phyloP scores from a whole-genome alignment of 78 protist genomes.

The Blattamonas nauphoetae region DNA sequence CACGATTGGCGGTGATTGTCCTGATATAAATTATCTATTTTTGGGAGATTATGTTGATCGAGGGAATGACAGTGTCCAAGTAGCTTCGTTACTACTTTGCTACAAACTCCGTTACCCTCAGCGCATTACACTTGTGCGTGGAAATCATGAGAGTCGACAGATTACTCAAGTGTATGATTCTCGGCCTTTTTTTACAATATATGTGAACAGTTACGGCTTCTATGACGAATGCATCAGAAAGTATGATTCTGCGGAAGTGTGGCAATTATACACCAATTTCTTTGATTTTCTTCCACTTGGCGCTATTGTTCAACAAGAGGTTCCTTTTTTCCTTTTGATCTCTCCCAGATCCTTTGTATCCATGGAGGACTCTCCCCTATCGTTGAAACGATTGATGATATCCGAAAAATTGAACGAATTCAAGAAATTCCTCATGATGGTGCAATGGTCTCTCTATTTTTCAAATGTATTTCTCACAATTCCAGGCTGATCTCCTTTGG shows the following conservation, averaged over 20 bases:
- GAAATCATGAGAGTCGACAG: constrained; percentile 88
- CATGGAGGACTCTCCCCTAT: constrained; percentile 93
- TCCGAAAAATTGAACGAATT: constrained; percentile 59
- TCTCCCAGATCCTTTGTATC: constrained; percentile 67
- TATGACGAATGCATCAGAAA: constrained; percentile 85
- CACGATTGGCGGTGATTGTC: constrained; percentile 76
- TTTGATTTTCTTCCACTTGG: constrained; percentile 79
- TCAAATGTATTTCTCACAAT: too few species aligned
- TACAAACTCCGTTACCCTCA: constrained; percentile 61
- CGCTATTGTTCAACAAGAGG: constrained; percentile 68
- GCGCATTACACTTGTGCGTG: constrained; percentile 74
- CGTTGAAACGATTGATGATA: constrained; percentile 65
- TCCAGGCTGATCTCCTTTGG: constrained; percentile 24
- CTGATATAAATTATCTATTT: constrained; percentile 73
- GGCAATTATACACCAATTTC: constrained; percentile 77
- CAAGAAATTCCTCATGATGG: constrained; percentile 80
- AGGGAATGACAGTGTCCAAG: constrained; percentile 78
- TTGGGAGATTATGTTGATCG: constrained; percentile 90
- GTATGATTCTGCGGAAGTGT: constrained; percentile 76
- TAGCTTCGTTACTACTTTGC: constrained; percentile 59
- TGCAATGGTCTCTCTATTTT: constrained; percentile 27
- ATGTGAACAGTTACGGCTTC: constrained; percentile 61
- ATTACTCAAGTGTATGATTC: constrained; percentile 76
- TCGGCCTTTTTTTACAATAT: not conserved
- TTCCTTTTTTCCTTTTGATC: constrained; percentile 16